Evolutionary conservation across 331 rosid genomes (phyloP).

Genomic region (Malus hybrid): DNA sequence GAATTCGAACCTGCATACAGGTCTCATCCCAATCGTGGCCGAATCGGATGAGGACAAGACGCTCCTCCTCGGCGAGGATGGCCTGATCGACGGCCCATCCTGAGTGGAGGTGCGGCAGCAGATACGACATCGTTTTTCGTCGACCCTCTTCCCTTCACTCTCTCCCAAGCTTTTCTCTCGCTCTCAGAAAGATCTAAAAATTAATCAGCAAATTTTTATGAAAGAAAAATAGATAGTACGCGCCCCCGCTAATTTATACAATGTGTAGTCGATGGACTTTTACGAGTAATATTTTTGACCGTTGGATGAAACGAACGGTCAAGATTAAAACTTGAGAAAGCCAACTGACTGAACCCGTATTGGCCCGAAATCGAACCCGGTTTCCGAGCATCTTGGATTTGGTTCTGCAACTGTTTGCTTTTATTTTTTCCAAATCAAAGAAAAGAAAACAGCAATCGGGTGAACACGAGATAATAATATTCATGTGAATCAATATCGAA

Average conservation of each 20-base stretch:
- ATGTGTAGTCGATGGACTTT: neutral
- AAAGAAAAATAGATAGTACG: neutral
- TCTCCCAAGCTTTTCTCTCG: neutral
- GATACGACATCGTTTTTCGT: conserved; percentile 40
- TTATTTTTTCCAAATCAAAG: no score
- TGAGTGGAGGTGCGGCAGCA: conserved; percentile 68
- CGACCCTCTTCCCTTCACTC: neutral
- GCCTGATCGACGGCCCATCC: conserved; percentile 82
- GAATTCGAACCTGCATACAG: conserved; percentile 56
- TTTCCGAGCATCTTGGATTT: neutral
- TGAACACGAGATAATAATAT: no score
- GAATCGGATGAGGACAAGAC: conserved; percentile 58
- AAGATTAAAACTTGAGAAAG: neutral
- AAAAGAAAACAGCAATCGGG: no score
- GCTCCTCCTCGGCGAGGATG: conserved; percentile 62
- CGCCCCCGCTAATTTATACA: neutral
- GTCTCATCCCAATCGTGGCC: conserved; percentile 76
- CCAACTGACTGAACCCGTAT: neutral
- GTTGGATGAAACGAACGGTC: neutral
- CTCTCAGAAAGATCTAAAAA: neutral
- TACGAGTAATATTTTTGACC: neutral
- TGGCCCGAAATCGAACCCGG: neutral
- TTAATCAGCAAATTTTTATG: neutral
- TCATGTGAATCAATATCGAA: no score
- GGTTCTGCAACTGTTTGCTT: neutral